Evolutionary conservation across 2,329 filamentous ascomycete species (phyloP).

Genomic region (Microcyclosporella mali): DNA sequence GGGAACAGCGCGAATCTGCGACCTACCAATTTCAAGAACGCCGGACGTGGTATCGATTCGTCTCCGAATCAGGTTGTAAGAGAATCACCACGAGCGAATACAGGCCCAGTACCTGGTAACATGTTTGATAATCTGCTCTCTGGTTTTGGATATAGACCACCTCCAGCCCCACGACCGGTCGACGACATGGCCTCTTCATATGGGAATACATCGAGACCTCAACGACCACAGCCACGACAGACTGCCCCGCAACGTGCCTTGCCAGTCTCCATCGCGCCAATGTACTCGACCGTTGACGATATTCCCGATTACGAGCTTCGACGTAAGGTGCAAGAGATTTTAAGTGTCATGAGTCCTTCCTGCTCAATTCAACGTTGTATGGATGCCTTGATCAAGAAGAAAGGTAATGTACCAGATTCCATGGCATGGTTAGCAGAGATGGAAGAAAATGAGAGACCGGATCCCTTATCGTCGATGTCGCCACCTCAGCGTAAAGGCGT

Average conservation of each 20-base stretch:
- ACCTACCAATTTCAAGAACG: slow-evolving; percentile 51
- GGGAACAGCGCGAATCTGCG: slow-evolving; percentile 52
- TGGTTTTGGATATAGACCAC: slow-evolving; percentile 20
- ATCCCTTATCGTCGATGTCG: slow-evolving; percentile 22
- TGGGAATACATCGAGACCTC: slow-evolving; percentile 22
- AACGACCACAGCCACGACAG: slow-evolving; percentile 13
- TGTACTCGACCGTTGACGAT: slow-evolving; percentile 43
- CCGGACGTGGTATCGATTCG: slow-evolving; percentile 29
- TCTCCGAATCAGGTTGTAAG: slow-evolving; percentile 25
- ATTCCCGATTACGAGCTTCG: slow-evolving; percentile 47
- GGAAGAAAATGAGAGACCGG: slow-evolving; percentile 30
- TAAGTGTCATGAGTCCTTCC: slow-evolving; percentile 20
- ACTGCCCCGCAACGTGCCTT: slow-evolving; percentile 7
- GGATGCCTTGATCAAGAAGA: slow-evolving; percentile 45
- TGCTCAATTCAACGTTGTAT: slow-evolving; percentile 30
- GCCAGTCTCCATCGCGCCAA: slow-evolving; percentile 19
- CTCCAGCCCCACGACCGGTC: slow-evolving; percentile 2
- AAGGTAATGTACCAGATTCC: slow-evolving; percentile 52
- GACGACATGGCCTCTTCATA: slow-evolving; percentile 43
- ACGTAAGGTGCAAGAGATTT: slow-evolving; percentile 49
- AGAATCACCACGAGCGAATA: slow-evolving; percentile 23
- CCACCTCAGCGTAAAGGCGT: slow-evolving; percentile 23
- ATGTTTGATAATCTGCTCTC: slow-evolving; percentile 22
- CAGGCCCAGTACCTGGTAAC: slow-evolving; percentile 1
- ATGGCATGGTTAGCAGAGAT: slow-evolving; percentile 41